These are phyloP conservation scores for Colletotrichum sp. DNA, from an alignment of 2,329 filamentous ascomycete genomes.

Conservation along the genomic window DNA sequence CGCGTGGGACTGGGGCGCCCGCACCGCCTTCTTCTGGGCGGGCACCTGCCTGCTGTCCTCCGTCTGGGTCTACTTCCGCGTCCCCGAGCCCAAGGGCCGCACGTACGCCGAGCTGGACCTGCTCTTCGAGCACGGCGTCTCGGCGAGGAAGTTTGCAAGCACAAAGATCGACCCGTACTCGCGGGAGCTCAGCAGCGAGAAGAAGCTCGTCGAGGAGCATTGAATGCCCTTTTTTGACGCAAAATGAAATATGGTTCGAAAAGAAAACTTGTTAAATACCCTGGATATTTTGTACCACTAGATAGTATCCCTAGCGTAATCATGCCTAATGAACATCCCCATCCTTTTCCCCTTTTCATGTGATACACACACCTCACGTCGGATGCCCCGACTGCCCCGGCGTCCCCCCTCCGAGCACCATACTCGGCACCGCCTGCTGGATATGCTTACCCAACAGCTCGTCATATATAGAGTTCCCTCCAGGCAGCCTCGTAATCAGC, in stretches of 20 bases:
- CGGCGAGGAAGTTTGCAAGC: slow-evolving; percentile 44
- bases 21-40: slow-evolving; percentile 52
- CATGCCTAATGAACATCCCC: background rate
- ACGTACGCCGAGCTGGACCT: slow-evolving; percentile 50
- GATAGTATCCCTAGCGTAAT: slow-evolving; percentile 9
- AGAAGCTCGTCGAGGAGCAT: slow-evolving; percentile 13
- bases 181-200: slow-evolving; percentile 11
- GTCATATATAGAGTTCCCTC: slow-evolving; percentile 41
- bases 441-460: slow-evolving; percentile 45
- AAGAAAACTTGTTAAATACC: background rate
- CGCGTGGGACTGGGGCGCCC: slow-evolving; percentile 54
- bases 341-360: background rate
- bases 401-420: slow-evolving; percentile 1
- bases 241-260: background rate
- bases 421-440: slow-evolving; percentile 36
- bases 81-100: slow-evolving; percentile 59
- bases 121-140: slow-evolving; percentile 42
- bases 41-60: slow-evolving; percentile 52
- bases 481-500: slow-evolving; percentile 42
- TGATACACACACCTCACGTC: background rate
- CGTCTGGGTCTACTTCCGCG: slow-evolving; percentile 54
- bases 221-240: background rate
- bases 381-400: background rate
- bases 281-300: background rate
- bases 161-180: slow-evolving; percentile 43